Conservation (phyloP, 805 yeast genomes). For the Saccharomycopsis babjevae region DNA sequence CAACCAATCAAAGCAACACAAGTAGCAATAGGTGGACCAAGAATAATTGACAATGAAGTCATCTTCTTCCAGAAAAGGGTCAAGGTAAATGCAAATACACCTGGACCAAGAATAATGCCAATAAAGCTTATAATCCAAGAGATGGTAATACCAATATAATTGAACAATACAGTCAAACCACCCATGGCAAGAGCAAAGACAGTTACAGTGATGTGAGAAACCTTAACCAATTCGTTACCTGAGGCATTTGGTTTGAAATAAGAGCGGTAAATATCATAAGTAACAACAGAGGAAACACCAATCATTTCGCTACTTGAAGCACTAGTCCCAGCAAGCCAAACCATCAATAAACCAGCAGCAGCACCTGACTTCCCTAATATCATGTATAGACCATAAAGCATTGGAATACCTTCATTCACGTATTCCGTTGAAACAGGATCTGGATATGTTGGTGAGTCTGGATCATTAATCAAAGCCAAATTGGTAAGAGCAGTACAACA, state of each 20-base stretch:
- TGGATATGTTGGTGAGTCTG: conserved; percentile 24
- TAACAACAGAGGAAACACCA: conserved; percentile 32
- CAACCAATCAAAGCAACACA: conserved; percentile 29
- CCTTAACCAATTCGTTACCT: conserved; percentile 31
- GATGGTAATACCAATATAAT: conserved; percentile 27
- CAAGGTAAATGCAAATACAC: conserved; percentile 29
- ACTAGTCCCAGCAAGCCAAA: conserved; percentile 32
- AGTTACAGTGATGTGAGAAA: conserved; percentile 34
- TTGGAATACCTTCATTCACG: conserved; percentile 30
- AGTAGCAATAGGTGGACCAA: conserved; percentile 31
- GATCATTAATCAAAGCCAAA: conserved; percentile 26
- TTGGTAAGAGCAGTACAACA: conserved; percentile 29
- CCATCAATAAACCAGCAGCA: conserved; percentile 31
- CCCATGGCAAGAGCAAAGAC: conserved; percentile 30
- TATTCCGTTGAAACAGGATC: conserved; percentile 28
- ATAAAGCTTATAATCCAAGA: conserved; percentile 31
- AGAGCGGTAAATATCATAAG: conserved; percentile 36
- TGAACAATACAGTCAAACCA: conserved; percentile 31
- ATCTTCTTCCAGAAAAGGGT: conserved; percentile 31
- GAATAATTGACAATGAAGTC: conserved; percentile 28
- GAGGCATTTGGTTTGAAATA: conserved; percentile 35
- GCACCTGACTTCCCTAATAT: conserved; percentile 35
- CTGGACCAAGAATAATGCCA: conserved; percentile 34
- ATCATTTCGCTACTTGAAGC: conserved; percentile 33
- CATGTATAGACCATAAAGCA: conserved; percentile 31